Percentiles rank a stretch among this genome's conserved stretches.
phyloP scores from a whole-genome alignment of 1,284 basidiomycete species.

The Microbotryum lychnidis-dioicae region DNA sequence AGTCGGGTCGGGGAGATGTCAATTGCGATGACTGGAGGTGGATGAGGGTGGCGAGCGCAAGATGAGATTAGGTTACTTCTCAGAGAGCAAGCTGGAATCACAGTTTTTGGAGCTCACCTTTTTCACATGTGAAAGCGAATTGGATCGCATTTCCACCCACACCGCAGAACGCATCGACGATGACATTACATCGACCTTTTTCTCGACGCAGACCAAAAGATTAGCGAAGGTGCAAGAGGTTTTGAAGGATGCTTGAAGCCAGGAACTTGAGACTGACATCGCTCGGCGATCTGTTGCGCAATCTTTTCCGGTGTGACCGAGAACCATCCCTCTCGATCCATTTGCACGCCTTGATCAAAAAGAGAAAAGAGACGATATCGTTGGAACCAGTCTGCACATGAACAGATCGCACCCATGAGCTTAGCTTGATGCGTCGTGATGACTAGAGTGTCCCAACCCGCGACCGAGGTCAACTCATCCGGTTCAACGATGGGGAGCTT shows the following conservation, averaged over 20 bases:
- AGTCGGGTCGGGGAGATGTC: slow-evolving; percentile 77
- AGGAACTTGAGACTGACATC: slow-evolving; percentile 50
- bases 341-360: slow-evolving; percentile 54
- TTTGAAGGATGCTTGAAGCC: no score
- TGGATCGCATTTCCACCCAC: slow-evolving; percentile 97
- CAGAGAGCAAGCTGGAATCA: no score
- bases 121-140: slow-evolving; percentile 87
- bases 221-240: neutral
- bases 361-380: slow-evolving; percentile 68
- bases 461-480: neutral
- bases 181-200: slow-evolving; percentile 39
- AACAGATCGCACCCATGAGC: neutral
- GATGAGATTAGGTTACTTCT: no score
- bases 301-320: slow-evolving; percentile 90
- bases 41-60: neutral
- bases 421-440: neutral
- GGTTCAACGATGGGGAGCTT: neutral
- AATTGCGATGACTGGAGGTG: slow-evolving; percentile 70
- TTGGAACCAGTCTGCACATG: slow-evolving; percentile 66
- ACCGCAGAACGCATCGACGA: slow-evolving; percentile 92
- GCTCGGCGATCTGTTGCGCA: slow-evolving; percentile 80
- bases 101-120: slow-evolving; percentile 35
- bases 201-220: neutral
- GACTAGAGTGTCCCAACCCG: neutral
- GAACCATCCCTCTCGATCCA: slow-evolving; percentile 73